Percentiles rank a stretch among this genome's conserved stretches.
Conservation (phyloP, 768 basidiomycete species). For the Cyathus striatus region DNA sequence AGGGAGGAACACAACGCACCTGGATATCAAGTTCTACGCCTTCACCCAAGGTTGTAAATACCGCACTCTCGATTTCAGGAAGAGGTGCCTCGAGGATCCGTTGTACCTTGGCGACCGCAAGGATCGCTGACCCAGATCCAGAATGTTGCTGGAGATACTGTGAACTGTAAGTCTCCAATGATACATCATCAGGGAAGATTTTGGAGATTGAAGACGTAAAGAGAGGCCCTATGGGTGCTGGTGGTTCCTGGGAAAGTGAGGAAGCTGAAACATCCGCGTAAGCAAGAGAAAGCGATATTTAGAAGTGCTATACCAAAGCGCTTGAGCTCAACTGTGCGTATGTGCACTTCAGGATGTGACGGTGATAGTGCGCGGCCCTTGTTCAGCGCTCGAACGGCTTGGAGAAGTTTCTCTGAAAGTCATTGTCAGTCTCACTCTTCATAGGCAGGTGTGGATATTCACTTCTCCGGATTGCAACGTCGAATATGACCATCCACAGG, state of each 20-base stretch:
- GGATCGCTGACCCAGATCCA: constrained; percentile 41
- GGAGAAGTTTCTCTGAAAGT: constrained; percentile 67
- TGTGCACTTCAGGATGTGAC: constrained; percentile 63
- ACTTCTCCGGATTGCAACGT: constrained; percentile 82
- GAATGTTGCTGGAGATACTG: constrained; percentile 69
- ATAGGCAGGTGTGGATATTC: constrained; percentile 18
- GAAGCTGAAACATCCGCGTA: constrained; percentile 28
- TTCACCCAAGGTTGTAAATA: constrained; percentile 44
- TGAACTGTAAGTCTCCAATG: constrained; percentile 65
- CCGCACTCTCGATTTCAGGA: constrained; percentile 55
- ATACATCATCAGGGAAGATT: constrained; percentile 52
- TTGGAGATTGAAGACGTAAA: constrained; percentile 41
- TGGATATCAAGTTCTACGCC: constrained; percentile 39
- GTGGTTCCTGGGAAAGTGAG: constrained; percentile 33
- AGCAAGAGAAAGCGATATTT: constrained; percentile 3
- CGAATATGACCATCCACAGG: constrained; percentile 71
- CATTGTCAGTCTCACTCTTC: neutral
- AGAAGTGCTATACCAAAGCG: constrained; percentile 33
- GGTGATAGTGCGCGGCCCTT: constrained; percentile 48
- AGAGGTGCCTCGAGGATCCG: constrained; percentile 38
- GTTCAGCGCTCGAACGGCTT: constrained; percentile 67
- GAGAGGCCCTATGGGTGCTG: constrained; percentile 43
- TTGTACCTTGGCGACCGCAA: constrained; percentile 61
- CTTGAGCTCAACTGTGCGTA: constrained; percentile 63
- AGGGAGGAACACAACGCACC: constrained; percentile 26